A percentile compares a stretch with the other conserved stretches of the same genome.
phyloP scores from a whole-genome alignment of 495 filamentous ascomycete species.

The Cryomyces antarcticus region DNA sequence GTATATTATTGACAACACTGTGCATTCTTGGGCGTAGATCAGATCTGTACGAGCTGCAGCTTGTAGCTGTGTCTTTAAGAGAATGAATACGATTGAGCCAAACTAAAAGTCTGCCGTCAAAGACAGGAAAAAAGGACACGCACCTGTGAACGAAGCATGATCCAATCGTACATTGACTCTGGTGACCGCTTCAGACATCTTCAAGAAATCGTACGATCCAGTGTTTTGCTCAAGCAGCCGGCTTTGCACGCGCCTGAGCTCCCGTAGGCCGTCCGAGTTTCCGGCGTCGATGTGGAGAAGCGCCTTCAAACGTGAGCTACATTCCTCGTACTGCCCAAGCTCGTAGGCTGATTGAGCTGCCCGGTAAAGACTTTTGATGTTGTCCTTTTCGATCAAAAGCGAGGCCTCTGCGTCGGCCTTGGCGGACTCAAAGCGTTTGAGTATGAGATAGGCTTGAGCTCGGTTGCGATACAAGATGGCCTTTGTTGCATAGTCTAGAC shows the following conservation, averaged over 20 bases:
- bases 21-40: too few species aligned
- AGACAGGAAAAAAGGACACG: too few species aligned
- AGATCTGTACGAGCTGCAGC: too few species aligned
- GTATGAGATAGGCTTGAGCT: not conserved
- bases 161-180: not conserved
- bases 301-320: not conserved
- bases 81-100: too few species aligned
- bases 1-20: too few species aligned
- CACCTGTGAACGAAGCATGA: constrained; percentile 3
- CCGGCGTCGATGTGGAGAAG: not conserved
- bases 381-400: not conserved
- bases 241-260: not conserved
- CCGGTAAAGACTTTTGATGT: constrained; percentile 1
- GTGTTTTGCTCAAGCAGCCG: not conserved
- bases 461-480: constrained; percentile 2
- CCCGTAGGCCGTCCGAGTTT: constrained; percentile 13
- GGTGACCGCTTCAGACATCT: not conserved
- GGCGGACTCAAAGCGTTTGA: not conserved
- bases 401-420: not conserved
- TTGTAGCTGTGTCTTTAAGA: too few species aligned
- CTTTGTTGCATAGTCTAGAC: not conserved
- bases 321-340: not conserved
- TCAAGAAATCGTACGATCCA: constrained; percentile 2
- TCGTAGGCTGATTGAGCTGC: constrained; percentile 2
- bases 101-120: too few species aligned